Conservation (phyloP, 805 yeast species). For the Zygoascus flipseniorum region DNA sequence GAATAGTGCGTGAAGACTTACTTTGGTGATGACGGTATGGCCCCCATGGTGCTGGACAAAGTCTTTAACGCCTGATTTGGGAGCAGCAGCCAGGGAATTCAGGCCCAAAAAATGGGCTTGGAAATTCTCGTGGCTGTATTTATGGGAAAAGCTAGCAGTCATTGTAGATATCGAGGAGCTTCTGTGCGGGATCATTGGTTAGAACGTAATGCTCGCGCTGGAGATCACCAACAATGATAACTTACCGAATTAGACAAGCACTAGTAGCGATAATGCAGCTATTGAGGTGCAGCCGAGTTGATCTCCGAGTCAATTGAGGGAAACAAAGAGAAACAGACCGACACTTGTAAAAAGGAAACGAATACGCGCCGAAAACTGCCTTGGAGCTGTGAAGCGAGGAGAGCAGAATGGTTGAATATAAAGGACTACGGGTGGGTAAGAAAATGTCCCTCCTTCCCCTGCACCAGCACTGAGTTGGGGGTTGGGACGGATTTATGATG, state of each 20-base stretch:
- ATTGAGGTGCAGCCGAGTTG: background rate
- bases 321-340: background rate
- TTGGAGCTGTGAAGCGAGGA: background rate
- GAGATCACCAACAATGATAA: too few relatives aligned
- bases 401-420: background rate
- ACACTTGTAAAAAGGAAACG: background rate
- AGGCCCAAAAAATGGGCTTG: slow-evolving; percentile 76
- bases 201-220: background rate
- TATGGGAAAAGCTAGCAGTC: background rate
- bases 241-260: too few relatives aligned
- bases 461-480: background rate
- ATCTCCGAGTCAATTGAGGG: background rate
- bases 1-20: slow-evolving; percentile 25
- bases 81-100: slow-evolving; percentile 68
- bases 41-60: slow-evolving; percentile 83
- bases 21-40: slow-evolving; percentile 74
- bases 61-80: slow-evolving; percentile 62
- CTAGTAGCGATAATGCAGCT: too few relatives aligned
- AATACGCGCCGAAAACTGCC: background rate
- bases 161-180: background rate
- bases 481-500: background rate
- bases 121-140: slow-evolving; percentile 30
- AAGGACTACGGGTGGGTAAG: background rate
- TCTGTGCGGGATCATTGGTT: background rate
- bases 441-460: background rate